A percentile compares a stretch with the other conserved stretches of the same genome.
These are phyloP conservation scores for Zygosaccharomyces bisporus DNA, from an alignment of 805 yeast genomes.

Conservation along the genomic window DNA sequence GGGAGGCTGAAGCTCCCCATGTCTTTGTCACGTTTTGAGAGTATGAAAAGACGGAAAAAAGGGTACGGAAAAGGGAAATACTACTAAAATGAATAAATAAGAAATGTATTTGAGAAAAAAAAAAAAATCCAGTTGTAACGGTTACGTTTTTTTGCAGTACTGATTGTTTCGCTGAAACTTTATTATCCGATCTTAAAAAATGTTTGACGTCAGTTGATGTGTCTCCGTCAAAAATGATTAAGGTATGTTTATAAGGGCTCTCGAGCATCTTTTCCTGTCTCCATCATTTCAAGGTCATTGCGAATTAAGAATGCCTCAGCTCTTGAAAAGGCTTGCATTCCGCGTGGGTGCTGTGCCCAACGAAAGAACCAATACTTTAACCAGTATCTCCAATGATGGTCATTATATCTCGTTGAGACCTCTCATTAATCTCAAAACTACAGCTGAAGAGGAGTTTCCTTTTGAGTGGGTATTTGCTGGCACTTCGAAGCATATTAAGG, in stretches of 20 bases:
- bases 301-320: slow-evolving; percentile 26
- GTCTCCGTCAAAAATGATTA: not conserved
- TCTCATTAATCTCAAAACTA: slow-evolving; percentile 27
- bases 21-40: too few species aligned
- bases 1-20: too few species aligned
- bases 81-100: not conserved
- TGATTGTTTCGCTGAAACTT: too few species aligned
- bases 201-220: not conserved
- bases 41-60: too few species aligned
- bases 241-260: not conserved
- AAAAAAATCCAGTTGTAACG: not conserved
- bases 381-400: slow-evolving; percentile 34
- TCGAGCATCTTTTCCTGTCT: not conserved
- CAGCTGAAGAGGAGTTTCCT: slow-evolving; percentile 37
- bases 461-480: slow-evolving; percentile 63
- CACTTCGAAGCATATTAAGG: slow-evolving; percentile 38
- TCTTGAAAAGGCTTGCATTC: slow-evolving; percentile 33
- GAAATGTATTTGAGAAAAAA: not conserved
- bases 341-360: slow-evolving; percentile 27
- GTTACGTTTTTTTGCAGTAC: not conserved
- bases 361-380: slow-evolving; percentile 34
- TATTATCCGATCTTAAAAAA: too few species aligned
- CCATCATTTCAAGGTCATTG: not conserved
- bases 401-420: slow-evolving; percentile 40
- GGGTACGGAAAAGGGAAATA: too few species aligned